A percentile compares a stretch with the other conserved stretches of the same genome.
Evolutionary conservation across 257 asterid genomes (phyloP).

Genomic region (Nicotiana tomentosiformis): DNA sequence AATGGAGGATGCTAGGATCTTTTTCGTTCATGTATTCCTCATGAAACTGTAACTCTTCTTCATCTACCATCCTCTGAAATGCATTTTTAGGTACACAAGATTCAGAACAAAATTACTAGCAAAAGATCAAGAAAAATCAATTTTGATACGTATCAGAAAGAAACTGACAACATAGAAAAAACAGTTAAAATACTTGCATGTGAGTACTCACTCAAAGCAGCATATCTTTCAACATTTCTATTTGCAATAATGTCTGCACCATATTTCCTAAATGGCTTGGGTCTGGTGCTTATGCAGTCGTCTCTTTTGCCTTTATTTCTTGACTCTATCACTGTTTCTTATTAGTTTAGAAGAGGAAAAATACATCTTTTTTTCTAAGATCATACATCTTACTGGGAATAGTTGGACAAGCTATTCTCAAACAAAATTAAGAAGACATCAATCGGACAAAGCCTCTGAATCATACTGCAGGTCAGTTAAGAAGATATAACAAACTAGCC

Average conservation of each 20-base stretch:
- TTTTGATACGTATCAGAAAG: not conserved
- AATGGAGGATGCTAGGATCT: conserved; percentile 98
- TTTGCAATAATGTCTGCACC: not conserved
- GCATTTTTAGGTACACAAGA: conserved; percentile 5
- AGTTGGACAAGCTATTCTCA: not conserved
- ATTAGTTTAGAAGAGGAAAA: not conserved
- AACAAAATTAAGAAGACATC: not conserved
- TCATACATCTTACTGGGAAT: not conserved
- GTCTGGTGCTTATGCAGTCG: not conserved
- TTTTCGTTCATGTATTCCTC: conserved; percentile 97
- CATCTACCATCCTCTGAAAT: conserved; percentile 87
- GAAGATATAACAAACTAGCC: not conserved
- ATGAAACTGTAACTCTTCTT: conserved; percentile 93
- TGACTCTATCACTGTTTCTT: not conserved
- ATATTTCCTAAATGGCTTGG: not conserved
- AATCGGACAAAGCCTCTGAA: not conserved
- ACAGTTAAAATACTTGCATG: not conserved
- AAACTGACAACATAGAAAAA: not conserved
- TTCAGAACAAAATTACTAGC: not conserved
- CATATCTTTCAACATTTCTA: not conserved
- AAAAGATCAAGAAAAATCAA: conserved; percentile 2
- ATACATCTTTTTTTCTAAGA: not conserved
- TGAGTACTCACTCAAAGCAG: not conserved
- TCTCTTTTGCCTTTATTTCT: not conserved
- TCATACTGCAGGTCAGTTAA: not conserved